Conservation (phyloP, 2,329 filamentous ascomycete genomes). For the Alternaria sp. region DNA sequence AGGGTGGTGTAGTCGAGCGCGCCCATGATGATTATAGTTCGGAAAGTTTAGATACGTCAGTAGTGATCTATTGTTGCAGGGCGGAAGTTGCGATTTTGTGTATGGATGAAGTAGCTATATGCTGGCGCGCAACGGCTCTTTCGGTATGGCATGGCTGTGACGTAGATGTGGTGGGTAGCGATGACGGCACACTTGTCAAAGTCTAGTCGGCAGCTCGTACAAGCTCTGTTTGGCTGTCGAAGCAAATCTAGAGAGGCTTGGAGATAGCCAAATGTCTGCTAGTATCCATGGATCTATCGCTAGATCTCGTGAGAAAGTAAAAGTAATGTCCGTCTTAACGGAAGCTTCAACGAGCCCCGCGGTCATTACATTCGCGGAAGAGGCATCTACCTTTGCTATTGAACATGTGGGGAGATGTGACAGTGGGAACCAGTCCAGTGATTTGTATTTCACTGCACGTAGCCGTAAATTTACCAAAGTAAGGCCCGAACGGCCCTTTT, state of each 20-base stretch:
- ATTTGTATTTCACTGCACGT: neutral
- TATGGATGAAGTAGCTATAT: neutral
- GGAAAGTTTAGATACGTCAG: neutral
- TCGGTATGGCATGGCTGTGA: conserved; percentile 30
- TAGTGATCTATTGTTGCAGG: neutral
- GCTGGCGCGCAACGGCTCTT: conserved; percentile 4
- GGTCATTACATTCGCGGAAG: neutral
- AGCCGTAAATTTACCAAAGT: neutral
- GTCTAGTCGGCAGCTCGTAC: neutral
- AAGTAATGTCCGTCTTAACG: neutral
- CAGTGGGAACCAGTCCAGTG: neutral
- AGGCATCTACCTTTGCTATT: neutral
- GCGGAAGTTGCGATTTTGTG: neutral
- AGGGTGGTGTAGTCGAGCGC: conserved; percentile 44
- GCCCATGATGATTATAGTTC: conserved; percentile 34
- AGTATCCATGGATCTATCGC: neutral
- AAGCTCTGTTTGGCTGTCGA: neutral
- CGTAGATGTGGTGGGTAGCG: conserved; percentile 25
- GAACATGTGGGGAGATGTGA: neutral
- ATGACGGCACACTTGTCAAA: conserved; percentile 9
- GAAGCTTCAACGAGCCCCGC: neutral
- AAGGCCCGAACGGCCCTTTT: neutral
- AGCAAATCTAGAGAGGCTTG: neutral
- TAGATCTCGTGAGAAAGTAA: neutral
- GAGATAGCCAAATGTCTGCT: neutral